Evolutionary conservation across 73 alveolate species (phyloP).

Genomic region (Urostyla sp.): DNA sequence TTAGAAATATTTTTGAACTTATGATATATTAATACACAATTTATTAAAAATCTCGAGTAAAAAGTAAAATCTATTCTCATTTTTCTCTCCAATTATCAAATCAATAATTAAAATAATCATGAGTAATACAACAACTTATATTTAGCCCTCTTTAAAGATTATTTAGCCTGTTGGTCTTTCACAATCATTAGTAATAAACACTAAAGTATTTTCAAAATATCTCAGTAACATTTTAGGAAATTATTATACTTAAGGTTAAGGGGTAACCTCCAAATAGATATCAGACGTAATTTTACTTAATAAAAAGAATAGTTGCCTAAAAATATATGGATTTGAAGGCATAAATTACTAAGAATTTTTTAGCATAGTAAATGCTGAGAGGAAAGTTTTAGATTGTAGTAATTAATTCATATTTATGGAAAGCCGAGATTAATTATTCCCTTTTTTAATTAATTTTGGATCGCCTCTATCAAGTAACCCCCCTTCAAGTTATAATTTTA

Average conservation of each 20-base stretch:
- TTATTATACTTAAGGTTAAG: background rate
- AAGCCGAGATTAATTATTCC: background rate
- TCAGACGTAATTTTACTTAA: conserved; percentile 40
- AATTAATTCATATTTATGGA: conserved; percentile 52
- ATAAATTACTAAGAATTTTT: conserved; percentile 42
- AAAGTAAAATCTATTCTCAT: conserved; percentile 49
- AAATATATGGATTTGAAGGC: conserved; percentile 24
- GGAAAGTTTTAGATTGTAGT: conserved; percentile 38
- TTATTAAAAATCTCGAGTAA: conserved; percentile 44
- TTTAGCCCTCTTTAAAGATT: conserved; percentile 11
- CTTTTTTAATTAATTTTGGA: background rate
- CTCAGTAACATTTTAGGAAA: conserved; percentile 11
- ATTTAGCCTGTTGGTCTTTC: conserved; percentile 50
- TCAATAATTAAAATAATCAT: conserved; percentile 49
- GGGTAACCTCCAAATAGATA: conserved; percentile 16
- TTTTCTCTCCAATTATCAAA: conserved; percentile 6
- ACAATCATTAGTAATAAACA: conserved; percentile 38
- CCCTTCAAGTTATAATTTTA: conserved; percentile 28
- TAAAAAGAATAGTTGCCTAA: conserved; percentile 25
- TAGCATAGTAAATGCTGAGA: no score
- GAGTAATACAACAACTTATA: conserved; percentile 7
- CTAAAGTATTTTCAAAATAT: conserved; percentile 55
- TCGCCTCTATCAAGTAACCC: background rate
- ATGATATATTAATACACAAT: conserved; percentile 16
- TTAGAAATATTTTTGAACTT: conserved; percentile 40